A percentile compares a stretch with the other conserved stretches of the same genome.
Evolutionary conservation across 495 filamentous ascomycete species (phyloP).

Genomic region (Xylaria scruposa): DNA sequence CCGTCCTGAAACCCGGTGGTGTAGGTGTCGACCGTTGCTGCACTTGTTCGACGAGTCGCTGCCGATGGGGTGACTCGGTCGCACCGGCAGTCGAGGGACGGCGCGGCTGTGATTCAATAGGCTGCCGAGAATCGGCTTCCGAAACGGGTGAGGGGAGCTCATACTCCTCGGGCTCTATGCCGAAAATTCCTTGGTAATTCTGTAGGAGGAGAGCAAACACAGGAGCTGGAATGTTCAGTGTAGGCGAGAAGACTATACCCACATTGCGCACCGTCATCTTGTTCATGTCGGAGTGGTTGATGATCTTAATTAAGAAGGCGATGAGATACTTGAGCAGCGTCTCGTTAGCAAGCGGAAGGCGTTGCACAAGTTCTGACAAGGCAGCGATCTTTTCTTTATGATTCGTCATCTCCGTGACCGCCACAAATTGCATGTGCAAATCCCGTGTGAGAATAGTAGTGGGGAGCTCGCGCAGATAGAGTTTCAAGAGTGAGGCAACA

Average conservation of each 20-base stretch:
- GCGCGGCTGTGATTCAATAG: conserved; percentile 32
- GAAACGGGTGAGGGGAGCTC: conserved; percentile 48
- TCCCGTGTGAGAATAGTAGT: conserved; percentile 89
- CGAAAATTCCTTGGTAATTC: conserved; percentile 87
- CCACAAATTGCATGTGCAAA: conserved; percentile 86
- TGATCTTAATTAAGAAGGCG: conserved; percentile 84
- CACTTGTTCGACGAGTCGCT: conserved; percentile 49
- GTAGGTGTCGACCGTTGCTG: conserved; percentile 51
- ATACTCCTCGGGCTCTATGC: conserved; percentile 67
- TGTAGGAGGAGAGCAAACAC: conserved; percentile 94
- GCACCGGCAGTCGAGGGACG: conserved; percentile 52
- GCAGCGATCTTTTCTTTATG: conserved; percentile 78
- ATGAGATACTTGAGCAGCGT: conserved; percentile 82
- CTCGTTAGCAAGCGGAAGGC: conserved; percentile 79
- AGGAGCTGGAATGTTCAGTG: conserved; percentile 93
- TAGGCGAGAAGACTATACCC: conserved; percentile 98
- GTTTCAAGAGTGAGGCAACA: conserved; percentile 90
- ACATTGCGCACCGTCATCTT: conserved; percentile 99
- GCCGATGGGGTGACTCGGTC: conserved; percentile 49
- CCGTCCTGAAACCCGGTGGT: conserved; percentile 50
- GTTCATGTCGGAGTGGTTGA: conserved; percentile 87
- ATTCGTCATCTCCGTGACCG: conserved; percentile 81
- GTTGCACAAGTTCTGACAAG: conserved; percentile 84
- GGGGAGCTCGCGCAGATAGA: conserved; percentile 92
- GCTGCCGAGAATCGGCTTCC: conserved; percentile 31